Evolutionary conservation across 306 rosid genomes (phyloP), one percentile per base, ranked within the genome.

Genomic region (Inga oerstediana): DNA sequence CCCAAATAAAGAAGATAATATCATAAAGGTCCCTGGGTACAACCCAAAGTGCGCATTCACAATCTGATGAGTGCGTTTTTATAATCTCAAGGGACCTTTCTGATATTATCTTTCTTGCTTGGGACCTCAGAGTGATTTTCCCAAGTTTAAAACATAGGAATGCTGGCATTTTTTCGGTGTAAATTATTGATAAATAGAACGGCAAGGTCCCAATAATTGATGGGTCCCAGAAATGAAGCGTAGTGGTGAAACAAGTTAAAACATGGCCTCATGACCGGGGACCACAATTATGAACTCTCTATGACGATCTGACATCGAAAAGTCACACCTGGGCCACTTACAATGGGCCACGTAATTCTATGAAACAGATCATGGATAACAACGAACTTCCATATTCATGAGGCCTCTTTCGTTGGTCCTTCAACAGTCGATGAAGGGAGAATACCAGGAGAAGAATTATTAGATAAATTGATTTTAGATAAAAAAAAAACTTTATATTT

Each of bases 171-270:
- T 65, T 84, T n/a, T 85, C 1, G 27, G 3, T 10, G 11, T 46
- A 24, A 82, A 88, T 85, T 82, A 85, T 88, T 88, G 85, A 74
- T 58, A 61, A 85, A 77, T 73, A 82, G 79, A 73, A 85, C 83
- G 82, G 86, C 76, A 79, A 72, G 85, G 44, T 81, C 67, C 88
- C 80, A 88, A 88, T 88, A 82, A 85, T 88, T 88, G 88, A 76
- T 82, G 90, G 90, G 88, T 80, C 27, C 27, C 27, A 24, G 27
- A 24, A 24, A 24, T 24, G 27, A 24, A 24, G 27, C 27, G 27
- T 24, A 24, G 27, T 24, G 27, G 27, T 24, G 27, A 24, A 24
- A 24, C 27, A 24, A 24, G 27, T 24, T 24, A 24, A 24, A 84
- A 61, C 67, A 59, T 82, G 45, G 49, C 37, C 78, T 68, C 75